phyloP scores from a whole-genome alignment of 352 stramenopile species.

The Pythium grandisporangium region DNA sequence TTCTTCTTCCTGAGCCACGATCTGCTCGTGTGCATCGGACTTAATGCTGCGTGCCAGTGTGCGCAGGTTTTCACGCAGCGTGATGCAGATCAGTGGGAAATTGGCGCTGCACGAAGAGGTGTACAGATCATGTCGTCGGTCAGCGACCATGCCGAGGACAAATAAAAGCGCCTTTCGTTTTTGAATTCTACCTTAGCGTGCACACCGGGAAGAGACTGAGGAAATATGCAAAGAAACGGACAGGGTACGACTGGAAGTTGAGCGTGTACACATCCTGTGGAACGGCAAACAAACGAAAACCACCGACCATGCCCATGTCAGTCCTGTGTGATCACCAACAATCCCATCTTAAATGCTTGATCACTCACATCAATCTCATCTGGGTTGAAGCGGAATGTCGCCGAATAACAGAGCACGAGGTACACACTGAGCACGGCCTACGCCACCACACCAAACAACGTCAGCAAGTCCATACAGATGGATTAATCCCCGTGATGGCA shows the following conservation, averaged over 20 bases:
- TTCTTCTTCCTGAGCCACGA: conserved; percentile 6
- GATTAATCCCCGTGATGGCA: no score
- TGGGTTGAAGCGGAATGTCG: conserved; percentile 72
- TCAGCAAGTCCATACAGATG: not conserved
- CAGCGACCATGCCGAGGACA: no score
- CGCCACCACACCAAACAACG: not conserved
- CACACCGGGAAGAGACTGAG: conserved; percentile 83
- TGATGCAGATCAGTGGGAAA: conserved; percentile 84
- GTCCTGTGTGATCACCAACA: no score
- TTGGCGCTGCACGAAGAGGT: conserved; percentile 35
- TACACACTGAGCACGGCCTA: conserved; percentile 77
- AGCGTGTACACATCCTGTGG: conserved; percentile 83
- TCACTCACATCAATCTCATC: conserved; percentile 63
- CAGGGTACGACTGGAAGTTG: conserved; percentile 79
- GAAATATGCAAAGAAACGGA: conserved; percentile 79
- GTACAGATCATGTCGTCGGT: no score
- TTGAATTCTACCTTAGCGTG: conserved; percentile 65
- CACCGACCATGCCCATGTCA: no score
- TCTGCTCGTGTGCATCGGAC: conserved; percentile 9
- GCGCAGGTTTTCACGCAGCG: conserved; percentile 73
- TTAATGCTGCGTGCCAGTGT: conserved; percentile 48
- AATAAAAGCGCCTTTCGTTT: no score
- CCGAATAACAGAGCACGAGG: conserved; percentile 64
- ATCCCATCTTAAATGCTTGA: conserved; percentile 7
- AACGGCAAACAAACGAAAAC: not conserved